phyloP scores from a whole-genome alignment of 768 basidiomycete genomes.

The Galerina marginata region DNA sequence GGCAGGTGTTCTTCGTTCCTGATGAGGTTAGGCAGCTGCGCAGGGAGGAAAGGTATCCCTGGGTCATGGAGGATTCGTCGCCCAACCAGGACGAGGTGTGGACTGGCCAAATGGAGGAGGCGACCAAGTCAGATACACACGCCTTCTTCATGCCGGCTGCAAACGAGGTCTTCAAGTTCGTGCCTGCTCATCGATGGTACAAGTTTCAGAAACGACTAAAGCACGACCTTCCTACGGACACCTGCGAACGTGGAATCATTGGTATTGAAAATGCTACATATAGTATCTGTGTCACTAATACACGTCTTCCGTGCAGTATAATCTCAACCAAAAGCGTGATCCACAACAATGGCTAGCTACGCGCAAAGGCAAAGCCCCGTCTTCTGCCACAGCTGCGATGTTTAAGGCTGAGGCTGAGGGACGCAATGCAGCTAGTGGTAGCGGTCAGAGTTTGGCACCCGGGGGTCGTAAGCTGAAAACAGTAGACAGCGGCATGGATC shows the following conservation, averaged over 20 bases:
- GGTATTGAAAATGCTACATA: conserved; percentile 39
- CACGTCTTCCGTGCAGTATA: conserved; percentile 39
- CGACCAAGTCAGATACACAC: conserved; percentile 69
- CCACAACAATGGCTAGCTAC: conserved; percentile 75
- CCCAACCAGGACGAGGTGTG: conserved; percentile 68
- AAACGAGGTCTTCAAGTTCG: conserved; percentile 84
- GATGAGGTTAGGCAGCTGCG: conserved; percentile 80
- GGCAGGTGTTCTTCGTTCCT: conserved; percentile 80
- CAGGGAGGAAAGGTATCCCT: conserved; percentile 87
- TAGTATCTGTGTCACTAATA: conserved; percentile 23
- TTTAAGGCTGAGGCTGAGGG: conserved; percentile 70
- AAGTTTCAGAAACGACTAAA: conserved; percentile 89
- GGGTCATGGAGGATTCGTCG: conserved; percentile 86
- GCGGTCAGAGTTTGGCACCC: conserved; percentile 66
- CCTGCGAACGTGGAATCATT: conserved; percentile 75
- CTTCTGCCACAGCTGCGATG: conserved; percentile 67
- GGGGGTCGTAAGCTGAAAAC: conserved; percentile 70
- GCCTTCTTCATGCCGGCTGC: conserved; percentile 87
- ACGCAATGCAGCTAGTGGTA: conserved; percentile 39
- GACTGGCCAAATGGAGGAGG: conserved; percentile 84
- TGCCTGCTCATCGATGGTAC: conserved; percentile 89
- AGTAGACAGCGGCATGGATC: conserved; percentile 69
- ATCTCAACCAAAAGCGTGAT: conserved; percentile 75
- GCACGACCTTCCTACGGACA: conserved; percentile 68
- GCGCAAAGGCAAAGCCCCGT: conserved; percentile 59